Percentiles rank a stretch among this genome's conserved stretches.
Conservation (phyloP, 2,329 filamentous ascomycete species). For the Venturia oleaginea region DNA sequence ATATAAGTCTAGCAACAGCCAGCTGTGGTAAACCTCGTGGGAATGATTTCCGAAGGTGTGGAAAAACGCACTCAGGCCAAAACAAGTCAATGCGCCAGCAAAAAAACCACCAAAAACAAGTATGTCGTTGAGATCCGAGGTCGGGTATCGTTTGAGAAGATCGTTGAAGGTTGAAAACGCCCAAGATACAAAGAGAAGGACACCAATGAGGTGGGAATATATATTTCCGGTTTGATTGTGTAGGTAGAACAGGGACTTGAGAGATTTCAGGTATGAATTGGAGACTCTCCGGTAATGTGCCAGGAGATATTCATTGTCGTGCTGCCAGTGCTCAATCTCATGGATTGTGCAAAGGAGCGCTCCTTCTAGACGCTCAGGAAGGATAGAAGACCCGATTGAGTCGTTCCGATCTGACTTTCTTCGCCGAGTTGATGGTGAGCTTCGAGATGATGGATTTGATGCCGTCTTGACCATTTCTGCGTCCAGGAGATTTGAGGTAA, state of each 20-base stretch:
- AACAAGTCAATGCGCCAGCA: conserved; percentile 31
- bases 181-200: neutral
- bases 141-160: conserved; percentile 5
- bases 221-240: conserved; percentile 59
- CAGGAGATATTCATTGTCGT: conserved; percentile 55
- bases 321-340: conserved; percentile 21
- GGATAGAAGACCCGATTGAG: neutral
- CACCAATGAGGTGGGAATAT: conserved; percentile 46
- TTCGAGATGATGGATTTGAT: neutral
- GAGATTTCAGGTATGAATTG: conserved; percentile 45
- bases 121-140: conserved; percentile 23
- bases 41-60: conserved; percentile 85
- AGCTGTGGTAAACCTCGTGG: conserved; percentile 52
- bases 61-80: conserved; percentile 55
- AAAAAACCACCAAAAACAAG: conserved; percentile 31
- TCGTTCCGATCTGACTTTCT: neutral
- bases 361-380: neutral
- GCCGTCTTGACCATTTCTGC: neutral
- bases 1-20: conserved; percentile 6
- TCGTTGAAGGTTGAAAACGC: neutral
- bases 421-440: neutral
- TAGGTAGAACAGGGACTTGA: conserved; percentile 46
- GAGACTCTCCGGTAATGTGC: conserved; percentile 51
- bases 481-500: neutral
- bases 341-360: neutral